Base-by-base conservation (phyloP, 140 eudicot genomes). In the Ambrosia hybrid region DNA sequence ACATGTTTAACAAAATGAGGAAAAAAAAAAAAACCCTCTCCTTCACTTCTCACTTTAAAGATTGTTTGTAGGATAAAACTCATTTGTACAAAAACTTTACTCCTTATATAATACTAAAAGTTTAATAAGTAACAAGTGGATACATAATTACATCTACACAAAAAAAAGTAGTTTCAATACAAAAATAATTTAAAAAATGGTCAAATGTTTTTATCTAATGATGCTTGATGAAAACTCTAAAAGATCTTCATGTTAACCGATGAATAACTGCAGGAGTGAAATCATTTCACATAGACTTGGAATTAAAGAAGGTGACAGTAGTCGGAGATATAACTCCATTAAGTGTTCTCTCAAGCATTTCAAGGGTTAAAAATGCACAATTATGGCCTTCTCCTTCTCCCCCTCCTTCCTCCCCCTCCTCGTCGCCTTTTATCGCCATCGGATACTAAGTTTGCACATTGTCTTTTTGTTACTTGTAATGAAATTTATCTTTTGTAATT, bases 301-400 rank as follows among this genome's bases (percentile, higher is more conserved):
- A 81, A 11, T 82, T 96, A 8, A 94, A 94, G 78, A 94, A 90
- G 76, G 99, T 94, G 80, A 90, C 86, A 5, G 84, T 94, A 6
- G 73, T 79, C 9, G 97, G 99, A 64, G 86, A 88, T 17, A 87
- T 94, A 71, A 94, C 90, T 10, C 96, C 99, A 1, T 72, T 83
- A 30, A 82, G 85, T 9, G 99, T 94, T 66, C 87, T 94, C 69
- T 49, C 91, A n/a, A 94, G 99, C 75, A 84, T 94, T 79, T 94
- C 99, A 30, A 94, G 83, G 78, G 99, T 94, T 73, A 94, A 94
- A 78, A 88, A 79, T 14, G 97, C 99, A 10, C 95, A 88, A 34
- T 85, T 94, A 75, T 94, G 99, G 99, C 88, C 93, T 10, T 84
- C 93, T 63, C 78, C 90, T 51, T 0, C 92, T 14, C 48, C 46